Evolutionary conservation across 139 green algal species (phyloP), one percentile per base, ranked within the genome.

Genomic region (Chloropicon primus): DNA sequence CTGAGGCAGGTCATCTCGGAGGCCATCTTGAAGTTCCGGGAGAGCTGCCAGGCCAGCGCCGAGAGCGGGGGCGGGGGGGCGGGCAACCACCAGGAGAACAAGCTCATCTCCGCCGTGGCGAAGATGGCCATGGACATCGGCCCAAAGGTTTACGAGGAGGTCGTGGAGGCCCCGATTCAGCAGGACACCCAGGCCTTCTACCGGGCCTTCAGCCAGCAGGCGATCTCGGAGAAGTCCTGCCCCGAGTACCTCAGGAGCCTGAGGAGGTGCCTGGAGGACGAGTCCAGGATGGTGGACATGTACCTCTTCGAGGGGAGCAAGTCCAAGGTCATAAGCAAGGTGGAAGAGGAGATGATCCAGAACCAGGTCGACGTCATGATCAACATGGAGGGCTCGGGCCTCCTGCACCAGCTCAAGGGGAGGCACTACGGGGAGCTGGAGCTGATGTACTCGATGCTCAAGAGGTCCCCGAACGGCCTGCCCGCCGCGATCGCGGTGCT

Each of bases 381-480:
- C 24, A 88, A 96, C 76, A 97, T 97, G 94, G 93, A 97, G 80
- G 87, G 91, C 84, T 91, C 80, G 41, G 94, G 94, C 3, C 80
- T 96, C 76, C 83, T 98, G 26, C 73, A 86, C 21, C 82, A 97
- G 86, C 80, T 98, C 74, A 29, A 84, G 26, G 77, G 90, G 41
- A 88, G 94, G 83, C 88, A 90, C 76, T 92, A 90, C 24, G 91
- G 92, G 23, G 90, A 97, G 80, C 87, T 99, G 72, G 54, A 17
- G 1, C 89, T 91, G 78, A 95, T 98, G 92, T 97, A 97, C 86
- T 79, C 21, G 21, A 89, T 99, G 75, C 94, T 97, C 82, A 78
- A 73, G 53, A 83, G 90, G 0, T 89, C 97, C 53, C 82, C 89
- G 25, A 86, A 85, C 22, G 91, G 92, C 1, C 79, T 92, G 27